Evolutionary conservation across 345 rosid genomes (phyloP).

Genomic region (Ceriops tagal): DNA sequence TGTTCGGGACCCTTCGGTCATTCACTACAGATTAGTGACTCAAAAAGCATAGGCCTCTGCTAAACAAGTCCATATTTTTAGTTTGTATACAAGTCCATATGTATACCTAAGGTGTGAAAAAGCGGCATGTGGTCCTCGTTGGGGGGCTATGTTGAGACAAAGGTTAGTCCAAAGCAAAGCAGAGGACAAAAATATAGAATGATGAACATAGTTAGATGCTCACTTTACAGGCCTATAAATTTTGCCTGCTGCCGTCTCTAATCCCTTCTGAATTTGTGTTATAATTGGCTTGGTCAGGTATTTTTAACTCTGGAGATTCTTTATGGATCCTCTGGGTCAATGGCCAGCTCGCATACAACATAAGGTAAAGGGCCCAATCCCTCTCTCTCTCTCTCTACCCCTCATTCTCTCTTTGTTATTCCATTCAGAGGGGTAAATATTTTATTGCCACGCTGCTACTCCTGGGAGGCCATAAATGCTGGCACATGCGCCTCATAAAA

Average conservation of each 20-base stretch:
- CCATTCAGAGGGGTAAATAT: conserved; percentile 10
- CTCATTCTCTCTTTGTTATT: conserved; percentile 3
- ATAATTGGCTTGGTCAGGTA: conserved; percentile 12
- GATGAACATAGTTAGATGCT: neutral
- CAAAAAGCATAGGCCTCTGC: conserved; percentile 3
- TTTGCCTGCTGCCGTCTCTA: conserved; percentile 15
- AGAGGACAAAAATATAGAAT: conserved; percentile 28
- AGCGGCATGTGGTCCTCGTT: conserved; percentile 36
- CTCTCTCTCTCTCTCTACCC: neutral
- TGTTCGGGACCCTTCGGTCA: neutral
- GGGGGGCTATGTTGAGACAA: conserved; percentile 25
- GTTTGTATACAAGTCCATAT: conserved; percentile 3
- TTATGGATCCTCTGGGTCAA: conserved; percentile 11
- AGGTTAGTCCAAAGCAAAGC: conserved; percentile 21
- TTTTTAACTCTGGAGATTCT: conserved; percentile 6
- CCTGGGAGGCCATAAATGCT: conserved; percentile 32
- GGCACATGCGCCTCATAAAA: conserved; percentile 49
- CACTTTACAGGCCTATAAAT: neutral
- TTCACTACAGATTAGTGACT: neutral
- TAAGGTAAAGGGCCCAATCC: conserved; percentile 8
- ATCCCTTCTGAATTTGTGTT: conserved; percentile 9
- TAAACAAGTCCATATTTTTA: conserved; percentile 8
- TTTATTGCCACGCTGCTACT: conserved; percentile 22
- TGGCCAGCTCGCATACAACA: conserved; percentile 9
- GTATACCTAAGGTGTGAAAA: neutral